These are phyloP conservation scores for Silene latifolia DNA, from an alignment of 148 eudicot genomes.

Conservation along the genomic window DNA sequence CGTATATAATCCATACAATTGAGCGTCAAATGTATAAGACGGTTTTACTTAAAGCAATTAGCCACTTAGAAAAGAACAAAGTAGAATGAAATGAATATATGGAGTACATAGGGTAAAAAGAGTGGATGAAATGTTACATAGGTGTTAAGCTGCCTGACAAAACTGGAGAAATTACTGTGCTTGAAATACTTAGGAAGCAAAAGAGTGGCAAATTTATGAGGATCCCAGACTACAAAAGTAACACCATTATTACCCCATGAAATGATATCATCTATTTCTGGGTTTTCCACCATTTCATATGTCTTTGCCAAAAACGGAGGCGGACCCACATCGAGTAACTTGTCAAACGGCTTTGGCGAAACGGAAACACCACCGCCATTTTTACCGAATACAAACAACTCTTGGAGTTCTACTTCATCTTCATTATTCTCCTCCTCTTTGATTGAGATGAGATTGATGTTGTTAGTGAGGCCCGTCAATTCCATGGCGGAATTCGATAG, in stretches of 20 bases:
- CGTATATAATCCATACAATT: too few relatives aligned
- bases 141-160: too few relatives aligned
- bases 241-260: conserved; percentile 44
- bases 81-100: too few relatives aligned
- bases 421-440: neutral
- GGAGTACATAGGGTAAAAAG: too few relatives aligned
- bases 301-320: conserved; percentile 43
- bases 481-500: too few relatives aligned
- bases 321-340: conserved; percentile 32
- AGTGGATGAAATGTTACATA: conserved; percentile 31
- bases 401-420: neutral
- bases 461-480: too few relatives aligned
- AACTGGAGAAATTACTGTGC: conserved; percentile 79
- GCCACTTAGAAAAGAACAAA: too few relatives aligned
- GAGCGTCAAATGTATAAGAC: too few relatives aligned
- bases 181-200: conserved; percentile 62
- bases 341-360: conserved; percentile 40
- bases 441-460: neutral
- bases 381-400: neutral
- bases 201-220: conserved; percentile 38
- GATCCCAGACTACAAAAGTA: conserved; percentile 67
- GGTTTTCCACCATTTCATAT: conserved; percentile 66
- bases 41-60: too few relatives aligned
- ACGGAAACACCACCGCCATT: conserved; percentile 1
- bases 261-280: conserved; percentile 43